phyloP scores from a whole-genome alignment of 768 basidiomycete species.

The Russula ochroleuca region DNA sequence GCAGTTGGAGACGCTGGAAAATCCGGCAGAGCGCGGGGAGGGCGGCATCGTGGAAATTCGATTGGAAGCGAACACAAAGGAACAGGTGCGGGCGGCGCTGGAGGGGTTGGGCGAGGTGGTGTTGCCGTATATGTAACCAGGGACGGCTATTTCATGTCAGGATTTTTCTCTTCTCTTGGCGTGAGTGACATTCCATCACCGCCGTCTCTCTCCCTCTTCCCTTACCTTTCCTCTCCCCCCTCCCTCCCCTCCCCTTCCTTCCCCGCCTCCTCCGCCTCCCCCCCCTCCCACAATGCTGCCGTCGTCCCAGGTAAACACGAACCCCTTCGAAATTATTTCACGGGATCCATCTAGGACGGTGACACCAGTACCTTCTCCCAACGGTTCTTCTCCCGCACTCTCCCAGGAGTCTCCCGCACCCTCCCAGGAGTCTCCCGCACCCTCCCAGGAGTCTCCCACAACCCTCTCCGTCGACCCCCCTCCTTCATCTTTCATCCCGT shows the following conservation, averaged over 20 bases:
- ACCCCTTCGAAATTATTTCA: constrained; percentile 20
- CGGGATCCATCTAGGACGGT: constrained; percentile 11
- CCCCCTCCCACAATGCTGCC: constrained; percentile 13
- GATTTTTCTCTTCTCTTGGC: neutral
- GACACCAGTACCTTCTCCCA: constrained; percentile 10
- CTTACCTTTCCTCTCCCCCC: neutral
- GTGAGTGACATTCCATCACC: neutral
- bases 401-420: constrained; percentile 6
- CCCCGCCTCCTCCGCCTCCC: neutral
- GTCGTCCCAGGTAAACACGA: constrained; percentile 11
- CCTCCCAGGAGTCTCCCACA: neutral
- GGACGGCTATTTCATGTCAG: constrained; percentile 19
- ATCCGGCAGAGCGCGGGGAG: constrained; percentile 53
- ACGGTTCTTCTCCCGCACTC: neutral
- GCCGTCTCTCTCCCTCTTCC: neutral
- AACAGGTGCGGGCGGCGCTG: constrained; percentile 49
- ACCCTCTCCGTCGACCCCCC: constrained; percentile 11
- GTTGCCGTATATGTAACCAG: neutral
- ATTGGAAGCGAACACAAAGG: constrained; percentile 48
- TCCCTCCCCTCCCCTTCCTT: neutral
- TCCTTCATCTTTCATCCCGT: neutral
- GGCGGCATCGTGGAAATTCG: constrained; percentile 62
- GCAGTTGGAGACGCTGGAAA: constrained; percentile 68
- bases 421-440: constrained; percentile 1
- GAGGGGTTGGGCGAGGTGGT: constrained; percentile 38